Base-by-base conservation (phyloP, 225 moss, liverwort and hornwort genomes). In the Marchantia paleacea region DNA sequence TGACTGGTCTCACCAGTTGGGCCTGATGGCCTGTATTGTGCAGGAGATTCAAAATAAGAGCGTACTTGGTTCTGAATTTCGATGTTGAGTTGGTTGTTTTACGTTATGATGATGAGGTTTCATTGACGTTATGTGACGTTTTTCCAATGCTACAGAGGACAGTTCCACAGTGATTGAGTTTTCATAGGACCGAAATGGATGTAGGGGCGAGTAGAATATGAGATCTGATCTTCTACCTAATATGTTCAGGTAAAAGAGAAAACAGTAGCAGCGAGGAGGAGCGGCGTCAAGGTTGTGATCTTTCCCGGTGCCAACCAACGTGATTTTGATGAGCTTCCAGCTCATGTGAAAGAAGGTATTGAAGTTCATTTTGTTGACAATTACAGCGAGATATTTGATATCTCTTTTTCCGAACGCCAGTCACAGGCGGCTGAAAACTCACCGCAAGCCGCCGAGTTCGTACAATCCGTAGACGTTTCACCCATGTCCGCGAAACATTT, bases 281-380 rank as follows among this genome's bases (percentile, higher is more conserved):
- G 97, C 86, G 95, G 97, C 9, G 97, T 97, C 82, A 97, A 95
- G 82, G 88, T 49, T n/a, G 88, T 92, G 22, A 97, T 97, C 65
- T 97, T 97, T 79, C 97, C 97, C 12, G 54, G 72, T 76, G 97
- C 87, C 10, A 97, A 97, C 70, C 86, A 95, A 80, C 92, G 97
- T 30, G 97, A 97, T 82, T 97, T 81, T 71, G 89, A 93, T 6
- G 97, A 97, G 84, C 97, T 97, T 85, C 92, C 93, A 10, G 85
- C 93, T 47, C 94, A 95, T 86, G 95, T 97, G 72, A 93, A 90
- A 80, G 93, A 92, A 79, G 93, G 92, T 39, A 76, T 97, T 10
- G 92, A 92, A 67, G 97, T 93, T 47, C 90, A 95, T 84, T 97
- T 97, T 85, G 97, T 97, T 74, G 93, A 97, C 79, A 90, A 87